A percentile compares a stretch with the other conserved stretches of the same genome.
Conservation (phyloP, 768 basidiomycete species). For the Lentinula guzmanii region DNA sequence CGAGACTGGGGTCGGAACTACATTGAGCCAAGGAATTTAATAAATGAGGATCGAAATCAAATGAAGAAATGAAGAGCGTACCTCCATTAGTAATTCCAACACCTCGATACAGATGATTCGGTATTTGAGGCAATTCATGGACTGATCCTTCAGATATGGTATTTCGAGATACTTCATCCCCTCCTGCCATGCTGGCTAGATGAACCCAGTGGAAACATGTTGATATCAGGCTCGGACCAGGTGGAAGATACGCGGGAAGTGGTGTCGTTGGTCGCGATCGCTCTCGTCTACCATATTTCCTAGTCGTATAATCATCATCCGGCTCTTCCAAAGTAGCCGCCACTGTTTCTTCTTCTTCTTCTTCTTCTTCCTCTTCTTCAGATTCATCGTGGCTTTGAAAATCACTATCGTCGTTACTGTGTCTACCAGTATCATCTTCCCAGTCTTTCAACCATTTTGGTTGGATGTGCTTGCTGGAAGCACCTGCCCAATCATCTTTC, state of each 20-base stretch:
- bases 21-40: slow-evolving; percentile 18
- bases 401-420: slow-evolving; percentile 22
- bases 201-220: slow-evolving; percentile 61
- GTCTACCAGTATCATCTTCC: slow-evolving; percentile 24
- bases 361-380: slow-evolving; percentile 23
- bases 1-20: slow-evolving; percentile 78
- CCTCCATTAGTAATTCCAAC: slow-evolving; percentile 28
- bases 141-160: background rate
- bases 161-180: slow-evolving; percentile 20
- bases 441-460: slow-evolving; percentile 44
- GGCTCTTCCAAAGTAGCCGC: slow-evolving; percentile 3
- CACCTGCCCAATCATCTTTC: slow-evolving; percentile 18
- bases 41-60: too few relatives aligned
- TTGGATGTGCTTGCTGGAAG: slow-evolving; percentile 15
- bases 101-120: slow-evolving; percentile 28
- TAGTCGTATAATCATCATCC: slow-evolving; percentile 10
- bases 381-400: slow-evolving; percentile 23
- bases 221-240: slow-evolving; percentile 61
- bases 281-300: slow-evolving; percentile 15
- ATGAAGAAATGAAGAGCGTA: background rate
- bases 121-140: background rate
- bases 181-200: slow-evolving; percentile 57
- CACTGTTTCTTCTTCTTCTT: slow-evolving; percentile 19
- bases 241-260: slow-evolving; percentile 63
- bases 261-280: slow-evolving; percentile 61